Conservation (phyloP, 2,329 filamentous ascomycete genomes). For the Diplodia mutila region DNA sequence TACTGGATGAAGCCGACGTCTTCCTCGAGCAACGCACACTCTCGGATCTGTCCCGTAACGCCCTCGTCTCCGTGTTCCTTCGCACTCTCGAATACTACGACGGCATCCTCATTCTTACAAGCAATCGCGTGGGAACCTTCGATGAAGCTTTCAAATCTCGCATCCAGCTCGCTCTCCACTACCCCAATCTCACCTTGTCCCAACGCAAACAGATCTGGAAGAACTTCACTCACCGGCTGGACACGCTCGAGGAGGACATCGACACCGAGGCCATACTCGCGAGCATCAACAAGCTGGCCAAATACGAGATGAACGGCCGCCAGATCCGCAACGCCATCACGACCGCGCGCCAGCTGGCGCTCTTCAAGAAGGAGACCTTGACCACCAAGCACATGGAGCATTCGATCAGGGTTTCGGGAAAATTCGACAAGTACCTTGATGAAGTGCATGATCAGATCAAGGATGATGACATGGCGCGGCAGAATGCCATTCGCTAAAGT, state of each 20-base stretch:
- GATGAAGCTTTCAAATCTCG: slow-evolving; percentile 37
- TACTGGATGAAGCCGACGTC: slow-evolving; percentile 22
- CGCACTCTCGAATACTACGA: slow-evolving; percentile 9
- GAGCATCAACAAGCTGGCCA: slow-evolving; percentile 37
- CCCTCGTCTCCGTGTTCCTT: not conserved
- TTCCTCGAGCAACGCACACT: slow-evolving; percentile 8
- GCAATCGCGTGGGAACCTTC: slow-evolving; percentile 40
- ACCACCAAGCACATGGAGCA: not conserved
- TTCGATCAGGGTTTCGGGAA: not conserved
- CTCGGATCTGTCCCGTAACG: not conserved
- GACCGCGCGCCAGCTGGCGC: slow-evolving; percentile 36
- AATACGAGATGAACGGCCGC: slow-evolving; percentile 52
- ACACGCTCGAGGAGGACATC: slow-evolving; percentile 43
- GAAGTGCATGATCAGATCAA: not conserved
- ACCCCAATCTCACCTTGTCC: slow-evolving; percentile 20
- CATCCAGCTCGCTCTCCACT: slow-evolving; percentile 39
- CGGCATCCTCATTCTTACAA: slow-evolving; percentile 39
- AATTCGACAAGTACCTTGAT: not conserved
- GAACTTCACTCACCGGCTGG: slow-evolving; percentile 35
- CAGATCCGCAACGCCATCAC: slow-evolving; percentile 56
- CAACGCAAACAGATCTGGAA: slow-evolving; percentile 35
- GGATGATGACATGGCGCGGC: not conserved
- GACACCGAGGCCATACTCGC: slow-evolving; percentile 21
- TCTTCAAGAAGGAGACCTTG: slow-evolving; percentile 29
- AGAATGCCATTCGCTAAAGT: not conserved